Conservation (phyloP, 306 rosid genomes). For the Lithocarpus polystachyus region DNA sequence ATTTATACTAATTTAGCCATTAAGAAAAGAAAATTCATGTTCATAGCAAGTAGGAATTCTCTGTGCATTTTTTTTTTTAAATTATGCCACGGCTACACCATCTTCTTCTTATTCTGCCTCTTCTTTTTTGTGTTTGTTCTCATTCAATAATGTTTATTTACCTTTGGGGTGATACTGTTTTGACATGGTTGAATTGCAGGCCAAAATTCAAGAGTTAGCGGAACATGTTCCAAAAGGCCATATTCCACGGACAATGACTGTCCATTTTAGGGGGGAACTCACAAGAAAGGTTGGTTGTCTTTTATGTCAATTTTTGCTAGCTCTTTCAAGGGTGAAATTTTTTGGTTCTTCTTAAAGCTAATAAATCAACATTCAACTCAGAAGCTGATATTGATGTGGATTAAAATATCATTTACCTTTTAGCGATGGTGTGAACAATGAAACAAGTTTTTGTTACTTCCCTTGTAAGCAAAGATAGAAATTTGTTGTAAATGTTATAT, state of each 20-base stretch:
- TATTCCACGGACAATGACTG: conserved; percentile 93
- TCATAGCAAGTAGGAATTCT: conserved; percentile 1
- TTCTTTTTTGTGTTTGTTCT: conserved; percentile 9
- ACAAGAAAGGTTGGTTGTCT: conserved; percentile 77
- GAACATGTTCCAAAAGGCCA: conserved; percentile 99
- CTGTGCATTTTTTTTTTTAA: not conserved
- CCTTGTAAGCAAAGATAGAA: not conserved
- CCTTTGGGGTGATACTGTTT: not conserved
- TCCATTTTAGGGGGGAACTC: conserved; percentile 96
- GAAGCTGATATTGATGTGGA: not conserved
- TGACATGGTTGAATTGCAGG: conserved; percentile 59
- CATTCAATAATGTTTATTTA: conserved; percentile 2
- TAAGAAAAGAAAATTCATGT: conserved; percentile 1
- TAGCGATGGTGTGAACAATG: not conserved
- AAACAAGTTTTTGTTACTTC: not conserved
- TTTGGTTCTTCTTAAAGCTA: not conserved
- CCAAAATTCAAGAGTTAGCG: conserved; percentile 93
- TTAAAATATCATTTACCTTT: not conserved
- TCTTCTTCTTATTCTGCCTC: too few relatives aligned
- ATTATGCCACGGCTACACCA: not conserved
- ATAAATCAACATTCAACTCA: not conserved
- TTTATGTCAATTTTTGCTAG: conserved; percentile 20
- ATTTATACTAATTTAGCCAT: conserved; percentile 11
- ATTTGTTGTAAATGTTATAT: not conserved
- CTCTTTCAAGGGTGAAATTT: not conserved